Base-by-base conservation (phyloP, 495 filamentous ascomycete species). In the Bombardia bombarda region DNA sequence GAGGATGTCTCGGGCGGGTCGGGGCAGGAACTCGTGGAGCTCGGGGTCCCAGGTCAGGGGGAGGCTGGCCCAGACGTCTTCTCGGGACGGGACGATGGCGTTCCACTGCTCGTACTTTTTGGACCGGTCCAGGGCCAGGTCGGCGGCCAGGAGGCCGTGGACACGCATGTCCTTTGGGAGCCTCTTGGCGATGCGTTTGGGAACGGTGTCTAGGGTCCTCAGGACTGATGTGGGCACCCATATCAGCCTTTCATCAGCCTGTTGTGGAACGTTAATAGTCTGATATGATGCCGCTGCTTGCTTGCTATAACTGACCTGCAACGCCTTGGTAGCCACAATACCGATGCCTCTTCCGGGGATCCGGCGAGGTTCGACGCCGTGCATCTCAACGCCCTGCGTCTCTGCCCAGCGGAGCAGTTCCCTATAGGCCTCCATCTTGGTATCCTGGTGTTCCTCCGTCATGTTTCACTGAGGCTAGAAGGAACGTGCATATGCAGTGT, bases 91-190 rank as follows among this genome's bases (percentile, higher is more conserved):
- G 68, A 84, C 80, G 6, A 85, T 77, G 21, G 74, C 78, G 52
- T 68, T 66, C 89, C 89, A 95, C 9, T 64, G 55, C 0, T 65
- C 60, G 30, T 55, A 61, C 17, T 55, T 52, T 9, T 53, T 44
- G 5, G 52, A 46, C 4, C 31, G 39, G 49, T 78, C 67, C 3
- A 81, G 68, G 18, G 79, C 74, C 6, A 94, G 63, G 43, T 77
- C 82, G 1, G 80, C 75, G n/a, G 87, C 83, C 7, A 87, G 67
- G 13, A 86, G 65, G 4, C 79, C 81, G 47, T 90, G 84, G 20
- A 84, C 72, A 1, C 74, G 73, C 25, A 78, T 77, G 38, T 62
- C 68, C 18, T 69, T 63, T 12, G 75, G 56, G 6, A 69, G 60
- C 14, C 43, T 58, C n/a, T 56, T 58, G 33, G 77, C 68, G 19